These are phyloP conservation scores for Gynochthodes officinalis DNA, from an alignment of 257 asterid species.

Conservation along the genomic window DNA sequence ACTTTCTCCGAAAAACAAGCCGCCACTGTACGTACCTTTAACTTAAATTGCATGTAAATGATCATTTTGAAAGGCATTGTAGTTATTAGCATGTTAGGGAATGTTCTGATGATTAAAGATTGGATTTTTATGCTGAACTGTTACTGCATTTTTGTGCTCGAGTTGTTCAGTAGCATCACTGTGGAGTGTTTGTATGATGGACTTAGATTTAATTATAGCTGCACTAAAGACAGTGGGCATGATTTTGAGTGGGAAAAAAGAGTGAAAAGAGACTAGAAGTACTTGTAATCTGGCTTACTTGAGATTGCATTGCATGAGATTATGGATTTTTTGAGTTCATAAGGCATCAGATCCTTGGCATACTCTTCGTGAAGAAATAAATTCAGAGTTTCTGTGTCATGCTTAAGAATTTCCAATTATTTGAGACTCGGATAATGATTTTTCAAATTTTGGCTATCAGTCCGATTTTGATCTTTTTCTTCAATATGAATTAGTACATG, in stretches of 20 bases:
- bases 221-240: background rate
- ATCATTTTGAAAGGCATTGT: background rate
- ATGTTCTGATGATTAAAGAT: background rate
- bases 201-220: constrained; percentile 1
- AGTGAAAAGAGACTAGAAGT: background rate
- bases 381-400: background rate
- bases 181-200: background rate
- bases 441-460: background rate
- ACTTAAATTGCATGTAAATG: background rate
- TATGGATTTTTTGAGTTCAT: background rate
- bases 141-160: background rate
- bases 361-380: background rate
- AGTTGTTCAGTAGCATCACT: background rate
- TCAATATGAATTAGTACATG: constrained; percentile 44
- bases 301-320: background rate
- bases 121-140: background rate
- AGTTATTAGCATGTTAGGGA: background rate
- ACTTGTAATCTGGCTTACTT: background rate
- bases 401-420: background rate
- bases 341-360: too few species aligned
- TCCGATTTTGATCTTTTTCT: constrained; percentile 1
- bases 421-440: background rate
- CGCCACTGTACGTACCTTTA: constrained; percentile 49
- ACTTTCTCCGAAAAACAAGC: constrained; percentile 69
- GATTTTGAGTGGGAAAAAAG: background rate